Evolutionary conservation across 495 filamentous ascomycete species (phyloP).

Genomic region (Penicillium daleae): DNA sequence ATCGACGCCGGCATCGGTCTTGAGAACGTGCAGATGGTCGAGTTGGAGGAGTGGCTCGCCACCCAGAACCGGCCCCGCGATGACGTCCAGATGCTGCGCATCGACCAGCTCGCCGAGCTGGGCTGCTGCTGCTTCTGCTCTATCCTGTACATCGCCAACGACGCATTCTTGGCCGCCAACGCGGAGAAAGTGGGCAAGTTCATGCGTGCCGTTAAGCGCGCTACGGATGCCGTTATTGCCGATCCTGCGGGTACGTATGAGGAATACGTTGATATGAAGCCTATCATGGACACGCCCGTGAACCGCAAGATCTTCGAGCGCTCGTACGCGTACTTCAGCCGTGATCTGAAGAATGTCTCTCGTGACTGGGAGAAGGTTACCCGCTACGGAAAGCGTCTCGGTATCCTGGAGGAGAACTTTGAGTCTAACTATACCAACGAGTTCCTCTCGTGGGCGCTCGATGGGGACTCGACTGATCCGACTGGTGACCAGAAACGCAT

Average conservation of each 20-base stretch:
- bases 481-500: constrained; percentile 69
- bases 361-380: constrained; percentile 75
- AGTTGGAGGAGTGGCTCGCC: constrained; percentile 70
- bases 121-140: constrained; percentile 79
- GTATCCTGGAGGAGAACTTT: constrained; percentile 59
- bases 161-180: constrained; percentile 63
- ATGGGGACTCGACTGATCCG: constrained; percentile 62
- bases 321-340: constrained; percentile 71
- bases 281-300: constrained; percentile 63
- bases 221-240: constrained; percentile 67
- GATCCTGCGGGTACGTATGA: constrained; percentile 60
- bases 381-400: constrained; percentile 67
- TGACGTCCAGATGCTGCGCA: constrained; percentile 74
- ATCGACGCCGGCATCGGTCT: constrained; percentile 74
- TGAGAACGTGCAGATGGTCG: constrained; percentile 76
- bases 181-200: constrained; percentile 60
- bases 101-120: constrained; percentile 71
- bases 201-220: constrained; percentile 66
- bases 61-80: constrained; percentile 59
- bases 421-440: constrained; percentile 69
- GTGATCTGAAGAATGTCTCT: constrained; percentile 69
- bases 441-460: constrained; percentile 63
- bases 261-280: constrained; percentile 69
- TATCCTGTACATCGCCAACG: constrained; percentile 73
- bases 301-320: constrained; percentile 76